Percentiles rank a stretch among this genome's conserved stretches.
Evolutionary conservation across 2,329 filamentous ascomycete genomes (phyloP).

Genomic region (Colletotrichum coccodes): DNA sequence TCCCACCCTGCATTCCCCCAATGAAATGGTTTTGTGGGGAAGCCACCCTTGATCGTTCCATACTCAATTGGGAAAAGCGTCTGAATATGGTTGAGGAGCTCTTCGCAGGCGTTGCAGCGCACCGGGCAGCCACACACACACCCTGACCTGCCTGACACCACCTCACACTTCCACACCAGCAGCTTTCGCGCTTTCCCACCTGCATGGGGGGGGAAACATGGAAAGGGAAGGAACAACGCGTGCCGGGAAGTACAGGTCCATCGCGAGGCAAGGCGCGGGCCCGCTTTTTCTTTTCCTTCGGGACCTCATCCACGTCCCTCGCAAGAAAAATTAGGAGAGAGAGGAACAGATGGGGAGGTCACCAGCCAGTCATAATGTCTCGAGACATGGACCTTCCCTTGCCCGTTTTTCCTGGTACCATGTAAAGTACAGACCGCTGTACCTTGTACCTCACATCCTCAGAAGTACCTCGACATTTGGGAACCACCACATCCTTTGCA

Average conservation of each 20-base stretch:
- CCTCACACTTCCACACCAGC: background rate
- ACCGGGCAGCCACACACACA: slow-evolving; percentile 1
- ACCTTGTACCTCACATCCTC: background rate
- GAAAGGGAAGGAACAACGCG: slow-evolving; percentile 3
- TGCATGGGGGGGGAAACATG: slow-evolving; percentile 23
- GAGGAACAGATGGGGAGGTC: slow-evolving; percentile 8
- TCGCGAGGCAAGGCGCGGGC: slow-evolving; percentile 10
- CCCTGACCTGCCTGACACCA: background rate
- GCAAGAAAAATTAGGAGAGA: background rate
- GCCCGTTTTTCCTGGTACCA: background rate
- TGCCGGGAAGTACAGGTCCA: slow-evolving; percentile 6
- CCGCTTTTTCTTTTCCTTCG: slow-evolving; percentile 16
- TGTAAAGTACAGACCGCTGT: background rate
- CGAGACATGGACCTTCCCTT: slow-evolving; percentile 15
- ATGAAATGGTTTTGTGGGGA: slow-evolving; percentile 40
- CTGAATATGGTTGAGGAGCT: slow-evolving; percentile 56
- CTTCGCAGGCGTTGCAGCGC: slow-evolving; percentile 38
- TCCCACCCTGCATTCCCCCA: slow-evolving; percentile 33
- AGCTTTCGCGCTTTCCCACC: slow-evolving; percentile 28
- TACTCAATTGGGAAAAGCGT: slow-evolving; percentile 43
- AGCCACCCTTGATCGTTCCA: slow-evolving; percentile 34
- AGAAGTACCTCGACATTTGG: slow-evolving; percentile 16
- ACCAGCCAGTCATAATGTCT: slow-evolving; percentile 26
- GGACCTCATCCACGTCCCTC: slow-evolving; percentile 7
- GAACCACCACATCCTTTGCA: background rate